phyloP scores from a whole-genome alignment of 768 basidiomycete species.

The Lentinula raphanica region DNA sequence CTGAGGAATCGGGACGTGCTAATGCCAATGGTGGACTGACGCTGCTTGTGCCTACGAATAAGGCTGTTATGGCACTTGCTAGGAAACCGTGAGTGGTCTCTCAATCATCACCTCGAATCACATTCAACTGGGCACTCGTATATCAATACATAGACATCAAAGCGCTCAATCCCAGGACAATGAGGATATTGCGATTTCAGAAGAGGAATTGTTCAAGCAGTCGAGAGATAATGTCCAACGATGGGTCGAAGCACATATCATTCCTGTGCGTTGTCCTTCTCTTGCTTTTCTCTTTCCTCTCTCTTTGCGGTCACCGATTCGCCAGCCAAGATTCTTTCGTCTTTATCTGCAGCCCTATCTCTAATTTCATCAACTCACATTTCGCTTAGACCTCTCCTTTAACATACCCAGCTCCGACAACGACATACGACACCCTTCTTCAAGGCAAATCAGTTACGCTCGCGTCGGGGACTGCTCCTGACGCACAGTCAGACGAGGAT shows the following conservation, averaged over 20 bases:
- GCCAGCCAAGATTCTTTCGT: not conserved
- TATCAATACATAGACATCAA: conserved; percentile 47
- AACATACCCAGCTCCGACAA: conserved; percentile 39
- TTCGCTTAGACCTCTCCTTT: conserved; percentile 25
- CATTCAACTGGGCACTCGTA: not conserved
- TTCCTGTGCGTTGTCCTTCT: conserved; percentile 52
- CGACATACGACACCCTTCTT: conserved; percentile 53
- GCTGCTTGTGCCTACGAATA: conserved; percentile 80
- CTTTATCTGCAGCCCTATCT: not conserved
- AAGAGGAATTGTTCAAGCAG: conserved; percentile 56
- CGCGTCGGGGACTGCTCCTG: conserved; percentile 29
- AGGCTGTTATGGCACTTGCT: conserved; percentile 75
- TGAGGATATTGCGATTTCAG: conserved; percentile 47
- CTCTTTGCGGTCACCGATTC: not conserved
- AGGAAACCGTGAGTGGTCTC: conserved; percentile 70
- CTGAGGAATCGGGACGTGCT: not conserved
- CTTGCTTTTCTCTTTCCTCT: not conserved
- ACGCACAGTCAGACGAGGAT: conserved; percentile 32
- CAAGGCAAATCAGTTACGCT: conserved; percentile 56
- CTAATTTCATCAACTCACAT: not conserved
- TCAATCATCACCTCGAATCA: not conserved
- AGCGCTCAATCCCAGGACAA: conserved; percentile 36
- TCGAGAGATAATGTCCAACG: conserved; percentile 66
- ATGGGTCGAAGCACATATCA: conserved; percentile 81
- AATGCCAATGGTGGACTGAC: conserved; percentile 27